Evolutionary conservation across 805 yeast genomes (phyloP).

Genomic region (Ogataea allantospora): DNA sequence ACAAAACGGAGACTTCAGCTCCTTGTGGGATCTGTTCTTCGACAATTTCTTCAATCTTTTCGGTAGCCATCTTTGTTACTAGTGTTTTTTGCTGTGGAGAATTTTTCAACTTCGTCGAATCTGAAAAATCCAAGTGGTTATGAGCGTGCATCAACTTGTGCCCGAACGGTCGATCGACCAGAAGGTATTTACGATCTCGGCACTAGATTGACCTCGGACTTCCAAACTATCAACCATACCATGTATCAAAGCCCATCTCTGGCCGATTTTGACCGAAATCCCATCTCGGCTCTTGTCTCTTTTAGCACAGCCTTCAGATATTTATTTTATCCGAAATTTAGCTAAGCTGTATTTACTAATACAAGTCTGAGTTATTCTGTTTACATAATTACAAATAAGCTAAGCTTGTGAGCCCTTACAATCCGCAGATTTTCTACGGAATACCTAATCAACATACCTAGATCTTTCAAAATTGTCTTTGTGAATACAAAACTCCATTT

Average conservation of each 20-base stretch:
- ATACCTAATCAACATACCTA: neutral
- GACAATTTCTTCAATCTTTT: constrained; percentile 35
- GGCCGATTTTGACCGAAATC: too few species aligned
- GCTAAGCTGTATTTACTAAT: neutral
- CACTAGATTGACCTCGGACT: too few species aligned
- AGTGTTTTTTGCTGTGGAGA: constrained; percentile 6
- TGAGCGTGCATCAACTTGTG: constrained; percentile 3
- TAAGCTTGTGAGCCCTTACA: neutral
- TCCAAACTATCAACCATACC: too few species aligned
- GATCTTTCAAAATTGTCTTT: neutral
- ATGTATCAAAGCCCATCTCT: too few species aligned
- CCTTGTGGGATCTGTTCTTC: constrained; percentile 67
- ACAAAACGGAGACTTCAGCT: constrained; percentile 74
- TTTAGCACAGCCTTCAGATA: neutral
- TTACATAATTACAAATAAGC: neutral
- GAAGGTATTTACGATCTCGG: too few species aligned
- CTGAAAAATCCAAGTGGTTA: constrained; percentile 10
- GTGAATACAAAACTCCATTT: neutral
- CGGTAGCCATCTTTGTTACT: constrained; percentile 17
- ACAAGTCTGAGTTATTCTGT: neutral
- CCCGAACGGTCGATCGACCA: neutral
- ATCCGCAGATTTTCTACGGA: neutral
- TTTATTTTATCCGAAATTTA: neutral
- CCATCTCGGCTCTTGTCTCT: too few species aligned
- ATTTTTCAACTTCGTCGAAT: constrained; percentile 12